Base-by-base conservation (phyloP, 2,329 filamentous ascomycete genomes). In the Penicillium sp. region DNA sequence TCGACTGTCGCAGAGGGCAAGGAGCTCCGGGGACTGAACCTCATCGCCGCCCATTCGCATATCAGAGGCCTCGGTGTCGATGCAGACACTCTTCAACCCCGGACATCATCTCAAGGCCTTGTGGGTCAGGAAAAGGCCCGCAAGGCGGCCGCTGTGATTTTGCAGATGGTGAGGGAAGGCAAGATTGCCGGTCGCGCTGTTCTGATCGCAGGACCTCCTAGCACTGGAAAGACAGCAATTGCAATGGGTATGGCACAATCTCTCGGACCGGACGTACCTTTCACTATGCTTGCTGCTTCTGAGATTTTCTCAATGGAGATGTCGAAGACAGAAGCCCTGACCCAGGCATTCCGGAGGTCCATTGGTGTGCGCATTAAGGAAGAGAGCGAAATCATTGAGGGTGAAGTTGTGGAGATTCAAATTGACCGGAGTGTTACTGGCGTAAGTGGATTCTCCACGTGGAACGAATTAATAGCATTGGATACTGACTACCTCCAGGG, bases 301-400 rank as follows among this genome's bases (percentile, higher is more conserved):
- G 94, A 99, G 76, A 97, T 99, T 70, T 99, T 97, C 80, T 97
- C 93, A 27, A 85, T 97, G 71, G 94, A 99, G 78, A 97, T 99
- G 93, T 96, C 92, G 69, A 99, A 99, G 81, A 99, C 94, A 38
- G 94, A 99, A 78, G 93, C 94, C 50, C 86, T 99, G 36, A 97
- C 93, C 54, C 94, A 99, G 77, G 93, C 94, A n/a, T 97, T 99
- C 81, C 89, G 94, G 70, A 97, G 97, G 76, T 97, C 92, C 41
- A 99, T 99, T 69, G 94, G 93, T 53, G 94, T 99, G 59, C 86
- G 94, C 63, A 99, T 99, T 80, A 97, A 96, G 77, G 94, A 99
- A 75, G 94, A 99, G 81, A 97, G 91, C 70, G 94, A 99, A 75
- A 96, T 99, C 66, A 99, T 99, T 78, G 94, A 99, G 80, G 94